Base-by-base conservation (phyloP, 768 basidiomycete species). In the Auriscalpium vulgare region DNA sequence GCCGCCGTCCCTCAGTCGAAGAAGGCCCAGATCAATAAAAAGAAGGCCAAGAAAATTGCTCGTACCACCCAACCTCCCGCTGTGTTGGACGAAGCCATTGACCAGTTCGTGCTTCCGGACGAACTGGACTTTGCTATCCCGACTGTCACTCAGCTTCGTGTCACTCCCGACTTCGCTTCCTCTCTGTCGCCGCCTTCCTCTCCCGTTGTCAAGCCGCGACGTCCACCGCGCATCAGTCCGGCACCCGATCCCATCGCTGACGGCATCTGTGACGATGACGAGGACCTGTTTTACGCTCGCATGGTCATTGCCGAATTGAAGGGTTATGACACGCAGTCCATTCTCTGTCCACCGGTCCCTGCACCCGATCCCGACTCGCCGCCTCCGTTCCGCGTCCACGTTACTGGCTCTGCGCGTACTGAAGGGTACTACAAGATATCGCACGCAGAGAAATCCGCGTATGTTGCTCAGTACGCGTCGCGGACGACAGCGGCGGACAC, bases 381-480 rank as follows among this genome's bases (percentile, higher is more conserved):
- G 7, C 71, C 73, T 8, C 73, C 81, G n/a, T 81, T 84, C 71
- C 84, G 87, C 38, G 84, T 83, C 53, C 93, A 95, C 66, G 62
- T 82, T 50, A 88, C 88, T 1, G 94, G 95, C 21, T 88, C 90
- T 36, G 92, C 93, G 16, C 83, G 95, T 14, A 92, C 94, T 1
- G 91, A 97, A 69, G 95, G 97, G 4, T 94, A 86, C 71, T 95
- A 95, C 80, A 91, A 93, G 75, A 91, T 98, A 68, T 85, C 91
- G 0, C 88, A 91, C 64, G 81, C 86, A 7, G 90, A 93, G 68
- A 97, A 97, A 74, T 87, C 91, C 0, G 83, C 83, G 2, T 97
- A 98, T 62, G 88, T 98, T 45, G 87, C 91, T 6, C 91, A 95
- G 69, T 92, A 92, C 68, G 85, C 85, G 56, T 74, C 80, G 29